phyloP scores from a whole-genome alignment of 768 basidiomycete genomes.

The Imleria badia region DNA sequence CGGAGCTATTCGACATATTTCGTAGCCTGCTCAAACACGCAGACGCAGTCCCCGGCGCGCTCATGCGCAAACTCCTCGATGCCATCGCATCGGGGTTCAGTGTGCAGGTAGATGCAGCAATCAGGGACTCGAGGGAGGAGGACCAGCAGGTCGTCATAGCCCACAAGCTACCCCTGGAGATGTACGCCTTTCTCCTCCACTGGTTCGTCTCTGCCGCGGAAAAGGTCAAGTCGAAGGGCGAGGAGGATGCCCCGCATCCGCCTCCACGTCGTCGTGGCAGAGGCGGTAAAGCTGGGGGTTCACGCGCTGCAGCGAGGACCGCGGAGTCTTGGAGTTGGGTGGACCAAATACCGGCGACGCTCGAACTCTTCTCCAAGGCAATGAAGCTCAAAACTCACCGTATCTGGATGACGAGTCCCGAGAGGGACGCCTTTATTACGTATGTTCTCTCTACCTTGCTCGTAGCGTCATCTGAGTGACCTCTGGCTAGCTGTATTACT shows the following conservation, averaged over 20 bases:
- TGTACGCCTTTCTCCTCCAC: slow-evolving; percentile 88
- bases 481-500: slow-evolving; percentile 69
- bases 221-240: slow-evolving; percentile 59
- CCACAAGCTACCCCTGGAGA: slow-evolving; percentile 79
- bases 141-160: slow-evolving; percentile 56
- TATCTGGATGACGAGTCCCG: slow-evolving; percentile 87
- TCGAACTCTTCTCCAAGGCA: slow-evolving; percentile 71
- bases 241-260: slow-evolving; percentile 45
- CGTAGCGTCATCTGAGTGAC: neutral
- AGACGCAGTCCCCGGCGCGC: slow-evolving; percentile 54
- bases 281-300: slow-evolving; percentile 53
- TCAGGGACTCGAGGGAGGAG: slow-evolving; percentile 67
- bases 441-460: slow-evolving; percentile 7
- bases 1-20: slow-evolving; percentile 76
- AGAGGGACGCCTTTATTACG: slow-evolving; percentile 85
- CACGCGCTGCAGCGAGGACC: slow-evolving; percentile 42
- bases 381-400: slow-evolving; percentile 68
- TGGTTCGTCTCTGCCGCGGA: slow-evolving; percentile 89
- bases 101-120: slow-evolving; percentile 69
- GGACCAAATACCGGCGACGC: slow-evolving; percentile 68
- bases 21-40: slow-evolving; percentile 79
- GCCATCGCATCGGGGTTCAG: slow-evolving; percentile 76
- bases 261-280: slow-evolving; percentile 55
- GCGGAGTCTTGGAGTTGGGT: slow-evolving; percentile 69
- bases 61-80: slow-evolving; percentile 87